Evolutionary conservation across 352 stramenopile species (phyloP).

Genomic region (Paralagenidium karlingii): DNA sequence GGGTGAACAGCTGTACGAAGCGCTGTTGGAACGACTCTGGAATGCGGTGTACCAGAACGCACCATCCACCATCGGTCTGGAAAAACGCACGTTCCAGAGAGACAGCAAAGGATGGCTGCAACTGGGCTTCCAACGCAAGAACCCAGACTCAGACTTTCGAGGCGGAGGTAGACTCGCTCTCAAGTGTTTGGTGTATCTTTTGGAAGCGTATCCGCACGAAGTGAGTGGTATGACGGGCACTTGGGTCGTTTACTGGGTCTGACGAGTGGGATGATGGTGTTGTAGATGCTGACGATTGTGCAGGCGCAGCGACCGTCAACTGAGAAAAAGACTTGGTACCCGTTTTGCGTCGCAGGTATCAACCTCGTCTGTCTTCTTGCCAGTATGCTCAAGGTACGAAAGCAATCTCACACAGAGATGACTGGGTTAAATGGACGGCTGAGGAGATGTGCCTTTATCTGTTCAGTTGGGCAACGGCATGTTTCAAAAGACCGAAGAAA

Average conservation of each 20-base stretch:
- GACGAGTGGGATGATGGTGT: too few species aligned
- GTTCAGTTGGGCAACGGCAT: slow-evolving; percentile 48
- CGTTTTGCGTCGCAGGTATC: slow-evolving; percentile 68
- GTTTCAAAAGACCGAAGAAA: slow-evolving; percentile 19
- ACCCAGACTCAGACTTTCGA: slow-evolving; percentile 74
- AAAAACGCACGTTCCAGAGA: slow-evolving; percentile 19
- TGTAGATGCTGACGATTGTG: slow-evolving; percentile 57
- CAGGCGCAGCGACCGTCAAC: slow-evolving; percentile 24
- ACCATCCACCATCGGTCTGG: neutral
- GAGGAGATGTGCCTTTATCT: too few species aligned
- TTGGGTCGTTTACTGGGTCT: neutral
- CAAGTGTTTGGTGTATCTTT: slow-evolving; percentile 77
- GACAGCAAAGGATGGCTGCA: slow-evolving; percentile 45
- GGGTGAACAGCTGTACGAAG: slow-evolving; percentile 50
- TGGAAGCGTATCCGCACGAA: slow-evolving; percentile 55
- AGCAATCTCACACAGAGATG: too few species aligned
- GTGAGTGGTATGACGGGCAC: too few species aligned
- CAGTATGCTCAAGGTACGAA: slow-evolving; percentile 36
- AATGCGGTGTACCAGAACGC: slow-evolving; percentile 30
- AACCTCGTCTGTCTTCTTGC: slow-evolving; percentile 78
- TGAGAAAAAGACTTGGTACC: slow-evolving; percentile 63
- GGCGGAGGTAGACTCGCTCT: slow-evolving; percentile 65
- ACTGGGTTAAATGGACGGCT: too few species aligned
- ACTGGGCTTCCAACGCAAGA: slow-evolving; percentile 66
- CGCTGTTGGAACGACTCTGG: slow-evolving; percentile 48